A percentile compares a stretch with the other conserved stretches of the same genome.
phyloP scores from a whole-genome alignment of 371 early-diverging fungal species.

The Haplosporangium sp. region DNA sequence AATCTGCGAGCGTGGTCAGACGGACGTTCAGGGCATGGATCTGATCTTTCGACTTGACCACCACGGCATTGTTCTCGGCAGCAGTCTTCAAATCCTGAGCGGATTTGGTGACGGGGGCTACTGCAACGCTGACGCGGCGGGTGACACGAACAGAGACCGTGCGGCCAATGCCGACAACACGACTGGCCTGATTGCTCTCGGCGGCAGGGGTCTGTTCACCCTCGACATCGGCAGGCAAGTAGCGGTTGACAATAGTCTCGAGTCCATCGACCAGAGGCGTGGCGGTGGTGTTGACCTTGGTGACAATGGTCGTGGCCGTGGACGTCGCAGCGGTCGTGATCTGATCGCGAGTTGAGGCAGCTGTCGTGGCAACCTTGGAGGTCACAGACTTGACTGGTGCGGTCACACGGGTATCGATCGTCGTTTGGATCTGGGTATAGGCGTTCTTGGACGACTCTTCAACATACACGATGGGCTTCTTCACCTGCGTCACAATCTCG shows the following conservation, averaged over 20 bases:
- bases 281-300: conserved; percentile 47
- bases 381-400: conserved; percentile 51
- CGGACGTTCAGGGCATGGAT: conserved; percentile 43
- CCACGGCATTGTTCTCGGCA: conserved; percentile 47
- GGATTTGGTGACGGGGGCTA: conserved; percentile 38
- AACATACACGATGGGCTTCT: conserved; percentile 57
- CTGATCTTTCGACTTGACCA: conserved; percentile 49
- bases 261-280: conserved; percentile 45
- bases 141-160: conserved; percentile 44
- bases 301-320: conserved; percentile 35
- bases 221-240: conserved; percentile 39
- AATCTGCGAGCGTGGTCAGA: conserved; percentile 30
- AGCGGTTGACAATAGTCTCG: conserved; percentile 40
- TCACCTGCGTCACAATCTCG: conserved; percentile 66
- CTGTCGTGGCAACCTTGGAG: conserved; percentile 37
- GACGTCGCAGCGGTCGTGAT: conserved; percentile 33
- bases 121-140: conserved; percentile 37
- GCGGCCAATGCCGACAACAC: conserved; percentile 48
- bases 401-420: conserved; percentile 49
- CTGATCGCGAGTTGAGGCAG: conserved; percentile 38
- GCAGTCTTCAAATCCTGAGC: conserved; percentile 26
- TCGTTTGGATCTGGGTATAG: conserved; percentile 50
- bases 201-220: conserved; percentile 23
- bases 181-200: conserved; percentile 51
- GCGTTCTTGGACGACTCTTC: conserved; percentile 56